Conservation (phyloP, 257 asterid genomes). For the Salvia splendens region DNA sequence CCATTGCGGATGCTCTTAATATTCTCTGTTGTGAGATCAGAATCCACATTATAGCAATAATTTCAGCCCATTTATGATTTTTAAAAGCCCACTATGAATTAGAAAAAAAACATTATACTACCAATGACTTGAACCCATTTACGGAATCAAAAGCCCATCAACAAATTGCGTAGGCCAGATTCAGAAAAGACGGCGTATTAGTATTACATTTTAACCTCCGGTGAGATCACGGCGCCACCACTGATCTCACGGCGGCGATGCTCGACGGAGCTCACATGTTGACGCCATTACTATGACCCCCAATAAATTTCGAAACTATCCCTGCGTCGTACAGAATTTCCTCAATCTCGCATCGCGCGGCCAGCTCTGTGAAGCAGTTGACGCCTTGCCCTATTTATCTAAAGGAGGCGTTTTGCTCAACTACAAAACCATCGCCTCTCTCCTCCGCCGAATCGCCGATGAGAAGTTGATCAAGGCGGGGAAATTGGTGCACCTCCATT, state of each 20-base stretch:
- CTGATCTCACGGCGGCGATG: conserved; percentile 41
- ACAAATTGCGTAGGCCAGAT: neutral
- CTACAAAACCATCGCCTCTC: conserved; percentile 47
- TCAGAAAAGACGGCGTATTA: neutral
- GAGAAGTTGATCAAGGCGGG: conserved; percentile 48
- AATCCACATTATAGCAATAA: no score
- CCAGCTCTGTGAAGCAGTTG: conserved; percentile 58
- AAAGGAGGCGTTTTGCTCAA: conserved; percentile 57
- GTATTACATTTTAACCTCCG: conserved; percentile 18
- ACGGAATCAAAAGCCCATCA: conserved; percentile 20
- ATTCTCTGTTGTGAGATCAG: no score
- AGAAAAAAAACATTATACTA: neutral
- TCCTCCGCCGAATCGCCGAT: conserved; percentile 55
- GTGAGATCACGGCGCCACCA: conserved; percentile 35
- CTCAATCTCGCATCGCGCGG: conserved; percentile 53
- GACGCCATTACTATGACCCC: conserved; percentile 55
- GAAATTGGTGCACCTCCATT: conserved; percentile 57
- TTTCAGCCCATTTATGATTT: no score
- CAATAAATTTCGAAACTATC: conserved; percentile 31
- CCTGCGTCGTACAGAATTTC: conserved; percentile 49
- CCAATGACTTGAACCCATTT: conserved; percentile 12
- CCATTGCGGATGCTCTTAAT: no score
- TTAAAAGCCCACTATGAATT: neutral
- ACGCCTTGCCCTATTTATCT: conserved; percentile 46
- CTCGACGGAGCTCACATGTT: conserved; percentile 55